Evolutionary conservation across 2,329 filamentous ascomycete species (phyloP), one percentile per base, ranked within the genome.

Genomic region (Ascochyta pisi): DNA sequence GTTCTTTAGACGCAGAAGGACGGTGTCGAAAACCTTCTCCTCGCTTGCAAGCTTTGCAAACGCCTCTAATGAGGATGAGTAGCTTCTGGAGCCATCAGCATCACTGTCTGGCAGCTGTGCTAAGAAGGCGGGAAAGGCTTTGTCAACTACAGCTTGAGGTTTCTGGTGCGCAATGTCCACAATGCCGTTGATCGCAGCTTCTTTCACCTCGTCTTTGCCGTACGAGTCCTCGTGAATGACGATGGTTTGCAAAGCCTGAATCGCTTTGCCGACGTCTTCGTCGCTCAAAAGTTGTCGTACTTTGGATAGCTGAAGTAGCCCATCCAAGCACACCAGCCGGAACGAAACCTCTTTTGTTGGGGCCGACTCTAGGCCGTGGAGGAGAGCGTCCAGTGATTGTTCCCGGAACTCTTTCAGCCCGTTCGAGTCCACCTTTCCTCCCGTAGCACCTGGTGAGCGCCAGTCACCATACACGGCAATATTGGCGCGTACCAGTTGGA

Each of bases 91-190:
- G 3, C 75, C 75, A 16, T 81, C 79, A n/a, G 76, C 73, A 53
- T 83, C 82, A 2, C 75, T 77, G 57, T 87, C 86, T 1, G 87
- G 87, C 3, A 90, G 73, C 35, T 84, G 82, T 3, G 86, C 85
- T 72, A 89, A 81, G 67, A 89, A 88, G 5, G 84, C 84, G 24
- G 87, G 87, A 64, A 89, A 85, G 0, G 86, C 85, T 53, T 86
- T 86, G 42, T 87, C 82, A 64, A 87, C 83, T 26, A 89, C 84
- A 10, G 87, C 74, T 42, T 82, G 80, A 16, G 86, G 84, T 63
- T 86, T 87, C 56, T 85, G 80, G 57, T 83, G 83, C 6, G 87
- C 87, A 38, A 89, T 81, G 31, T 86, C 82, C 4, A 84, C 80
- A 40, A 90, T 78, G 23, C 83, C 81, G 31, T 78, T 74, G 56